Base-by-base conservation (phyloP, 164 flowering plant species). In the Akebia trifoliata region DNA sequence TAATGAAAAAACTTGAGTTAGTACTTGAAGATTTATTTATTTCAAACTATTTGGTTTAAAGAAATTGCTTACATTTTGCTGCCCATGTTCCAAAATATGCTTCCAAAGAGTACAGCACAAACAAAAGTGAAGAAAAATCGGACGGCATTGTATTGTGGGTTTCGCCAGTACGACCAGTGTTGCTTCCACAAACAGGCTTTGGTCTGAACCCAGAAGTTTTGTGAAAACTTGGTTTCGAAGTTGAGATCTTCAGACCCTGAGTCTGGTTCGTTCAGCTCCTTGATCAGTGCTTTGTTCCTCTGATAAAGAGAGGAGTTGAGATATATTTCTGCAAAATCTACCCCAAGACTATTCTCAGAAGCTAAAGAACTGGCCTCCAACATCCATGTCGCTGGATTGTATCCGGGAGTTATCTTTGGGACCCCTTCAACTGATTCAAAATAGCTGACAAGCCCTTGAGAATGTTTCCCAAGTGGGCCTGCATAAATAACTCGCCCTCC, bases 401-500 rank as follows among this genome's bases (percentile, higher is more conserved):
- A 83, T 59, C 75, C 80, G 0, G 80, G 87, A 40, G 72, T 74
- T 31, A 87, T 87, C 59, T 73, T 81, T 25, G 80, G 80, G 35
- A 87, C 78, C 48, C 90, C 87, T 4, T 82, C 78, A 44, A 91
- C 66, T 26, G 70, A 90, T 84, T 93, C 94, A 70, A 86, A 86
- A 56, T 86, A 87, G 30, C 86, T 80, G 21, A 90, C 63, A 46
- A 93, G 74, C 69, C 83, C 76, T 39, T 83, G 83, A 15, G 99
- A 93, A 58, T 86, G 64, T 29, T 68, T 71, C 18, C 99, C 97
- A 45, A 90, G 71, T 17, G 92, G 90, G 14, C 99, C 99, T 6
- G 81, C 80, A 50, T 90, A 93, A 44, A 87, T 93, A 37, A 87
- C 92, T 72, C 79, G 92, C 37, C 99, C 99, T 69, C 99, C 99